Conservation (phyloP, 345 rosid species). For the Eucalyptus regnans region DNA sequence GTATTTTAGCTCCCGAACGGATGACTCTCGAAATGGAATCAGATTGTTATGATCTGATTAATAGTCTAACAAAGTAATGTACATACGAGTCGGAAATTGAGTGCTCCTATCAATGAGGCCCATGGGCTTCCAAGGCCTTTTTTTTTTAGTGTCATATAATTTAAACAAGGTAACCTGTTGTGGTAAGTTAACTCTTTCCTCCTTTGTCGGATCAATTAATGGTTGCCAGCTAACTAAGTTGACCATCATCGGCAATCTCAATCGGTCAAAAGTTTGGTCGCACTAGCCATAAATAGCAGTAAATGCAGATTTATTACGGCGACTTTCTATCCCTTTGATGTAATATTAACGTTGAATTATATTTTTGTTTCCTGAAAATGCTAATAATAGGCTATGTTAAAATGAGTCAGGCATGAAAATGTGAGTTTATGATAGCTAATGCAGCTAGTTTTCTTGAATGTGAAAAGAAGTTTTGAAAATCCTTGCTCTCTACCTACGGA, state of each 20-base stretch:
- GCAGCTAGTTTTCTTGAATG: neutral
- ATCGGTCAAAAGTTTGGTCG: neutral
- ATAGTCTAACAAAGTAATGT: neutral
- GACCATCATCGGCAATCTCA: neutral
- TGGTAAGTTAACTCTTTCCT: neutral
- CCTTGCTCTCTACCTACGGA: neutral
- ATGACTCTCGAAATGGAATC: neutral
- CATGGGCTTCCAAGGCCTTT: neutral
- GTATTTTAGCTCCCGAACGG: neutral
- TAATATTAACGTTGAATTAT: neutral
- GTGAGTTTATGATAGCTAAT: neutral
- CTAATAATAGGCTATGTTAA: neutral
- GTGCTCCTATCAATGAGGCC: neutral
- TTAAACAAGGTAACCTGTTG: neutral
- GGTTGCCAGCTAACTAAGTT: neutral
- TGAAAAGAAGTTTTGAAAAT: neutral
- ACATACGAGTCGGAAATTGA: rapidly evolving
- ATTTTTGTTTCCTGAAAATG: neutral
- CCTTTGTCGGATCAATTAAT: neutral
- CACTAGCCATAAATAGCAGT: neutral
- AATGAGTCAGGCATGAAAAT: neutral
- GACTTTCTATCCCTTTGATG: neutral
- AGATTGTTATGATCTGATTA: neutral
- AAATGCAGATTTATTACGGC: neutral
- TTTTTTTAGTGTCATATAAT: neutral